A percentile compares a stretch with the other conserved stretches of the same genome.
These are phyloP conservation scores for Paxillus involutus DNA, from an alignment of 768 basidiomycete species.

Conservation along the genomic window DNA sequence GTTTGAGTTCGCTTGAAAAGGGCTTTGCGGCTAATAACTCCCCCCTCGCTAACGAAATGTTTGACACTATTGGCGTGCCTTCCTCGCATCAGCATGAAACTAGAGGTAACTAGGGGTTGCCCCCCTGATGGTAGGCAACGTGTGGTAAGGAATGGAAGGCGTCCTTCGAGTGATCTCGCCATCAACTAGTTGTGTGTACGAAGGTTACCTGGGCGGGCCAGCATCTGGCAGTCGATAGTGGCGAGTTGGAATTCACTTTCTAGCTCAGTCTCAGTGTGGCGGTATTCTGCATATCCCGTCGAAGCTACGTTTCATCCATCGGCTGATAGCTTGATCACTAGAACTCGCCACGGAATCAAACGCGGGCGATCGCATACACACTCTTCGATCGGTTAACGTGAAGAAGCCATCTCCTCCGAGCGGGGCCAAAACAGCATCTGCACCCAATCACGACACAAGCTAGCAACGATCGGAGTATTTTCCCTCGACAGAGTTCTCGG, in stretches of 20 bases:
- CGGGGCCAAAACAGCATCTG: background rate
- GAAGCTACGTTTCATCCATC: background rate
- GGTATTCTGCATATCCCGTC: background rate
- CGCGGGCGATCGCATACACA: background rate
- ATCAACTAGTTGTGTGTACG: background rate
- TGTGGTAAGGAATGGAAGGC: background rate
- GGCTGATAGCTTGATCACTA: background rate
- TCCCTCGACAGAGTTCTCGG: background rate
- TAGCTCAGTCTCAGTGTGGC: background rate
- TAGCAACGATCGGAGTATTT: background rate
- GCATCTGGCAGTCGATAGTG: background rate
- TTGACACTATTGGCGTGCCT: background rate
- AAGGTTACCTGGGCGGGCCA: background rate
- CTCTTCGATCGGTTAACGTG: background rate
- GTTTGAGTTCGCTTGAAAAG: background rate
- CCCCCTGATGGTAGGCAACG: background rate
- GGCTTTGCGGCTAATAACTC: background rate
- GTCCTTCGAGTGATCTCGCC: background rate
- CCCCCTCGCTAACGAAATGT: background rate
- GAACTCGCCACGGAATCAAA: background rate
- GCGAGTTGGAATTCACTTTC: background rate
- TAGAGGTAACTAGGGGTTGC: background rate
- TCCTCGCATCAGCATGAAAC: background rate
- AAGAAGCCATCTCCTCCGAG: background rate
- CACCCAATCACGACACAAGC: background rate